Evolutionary conservation across 768 basidiomycete species (phyloP).

Genomic region (Phylloporus rhodoxanthus): DNA sequence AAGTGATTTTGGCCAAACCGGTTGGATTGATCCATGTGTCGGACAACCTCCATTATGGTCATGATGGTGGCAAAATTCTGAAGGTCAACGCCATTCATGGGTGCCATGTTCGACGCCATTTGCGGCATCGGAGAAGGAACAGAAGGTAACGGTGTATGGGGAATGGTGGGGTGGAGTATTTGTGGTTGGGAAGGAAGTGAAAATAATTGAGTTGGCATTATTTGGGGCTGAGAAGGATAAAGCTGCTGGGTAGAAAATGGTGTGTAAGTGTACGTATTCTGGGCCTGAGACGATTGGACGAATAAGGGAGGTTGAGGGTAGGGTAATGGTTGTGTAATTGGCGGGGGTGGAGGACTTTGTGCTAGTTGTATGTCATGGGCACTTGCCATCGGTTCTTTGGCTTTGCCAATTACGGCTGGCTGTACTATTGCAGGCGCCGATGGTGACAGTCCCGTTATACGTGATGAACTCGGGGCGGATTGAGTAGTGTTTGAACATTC

Average conservation of each 20-base stretch:
- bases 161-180: neutral
- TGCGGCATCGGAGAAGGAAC: constrained; percentile 15
- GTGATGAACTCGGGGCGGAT: neutral
- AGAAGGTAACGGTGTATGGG: constrained; percentile 12
- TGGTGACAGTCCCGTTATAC: neutral
- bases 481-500: neutral
- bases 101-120: constrained; percentile 5
- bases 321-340: constrained; percentile 7
- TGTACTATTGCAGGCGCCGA: neutral
- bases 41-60: constrained; percentile 30
- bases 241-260: constrained; percentile 14
- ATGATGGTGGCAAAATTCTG: constrained; percentile 25
- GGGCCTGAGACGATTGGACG: constrained; percentile 16
- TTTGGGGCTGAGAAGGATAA: constrained; percentile 17
- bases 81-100: constrained; percentile 9
- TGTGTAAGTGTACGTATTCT: constrained; percentile 12
- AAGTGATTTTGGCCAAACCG: constrained; percentile 16
- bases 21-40: constrained; percentile 24
- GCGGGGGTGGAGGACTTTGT: constrained; percentile 3
- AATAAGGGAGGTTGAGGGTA: constrained; percentile 11
- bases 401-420: neutral
- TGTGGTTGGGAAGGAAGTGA: constrained; percentile 17
- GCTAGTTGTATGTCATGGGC: neutral
- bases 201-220: constrained; percentile 14
- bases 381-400: constrained; percentile 4